Evolutionary conservation across 345 rosid species (phyloP), one percentile per base, ranked within the genome.

Genomic region (Eutrema heterophyllum): DNA sequence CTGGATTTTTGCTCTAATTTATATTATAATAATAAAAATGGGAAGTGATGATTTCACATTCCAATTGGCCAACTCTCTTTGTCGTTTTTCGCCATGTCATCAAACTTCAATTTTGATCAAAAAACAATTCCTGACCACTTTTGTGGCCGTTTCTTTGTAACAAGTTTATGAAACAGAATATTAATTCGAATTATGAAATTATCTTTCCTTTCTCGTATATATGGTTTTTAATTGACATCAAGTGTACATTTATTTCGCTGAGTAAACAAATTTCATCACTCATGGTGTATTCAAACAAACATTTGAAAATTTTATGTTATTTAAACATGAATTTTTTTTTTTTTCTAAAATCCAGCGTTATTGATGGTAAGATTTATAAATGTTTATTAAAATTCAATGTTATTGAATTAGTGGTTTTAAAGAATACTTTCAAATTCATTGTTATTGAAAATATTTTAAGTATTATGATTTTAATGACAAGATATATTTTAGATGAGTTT

Each of bases 1-100:
- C 88, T 86, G 90, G 87, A 75, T 36, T 43, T 59, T 62, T 64
- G 55, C 73, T n/a, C 2, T 29, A 18, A 6, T 6, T 9, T 7
- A n/a, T 5, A 13, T 8, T 5, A 2, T 44, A 8, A 18, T n/a
- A 55, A 54, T 46, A 18, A 72, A 78, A 14, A 33, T 57, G 63
- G 77, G 73, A 67, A 32, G 83, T 68, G 74, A 80, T 82, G 74
- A 83, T 83, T 53, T 79, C 88, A 75, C 82, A 80, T 78, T 84
- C 86, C 83, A 78, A 81, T 82, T 88, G 82, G 88, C 87, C 84
- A 75, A 90, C 87, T 26, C 14, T 59, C 44, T 64, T 83, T 86
- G 91, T 90, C 86, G 87, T 90, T 81, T 21, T 84, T 67, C 5
- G 58, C 84, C 92, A 86, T 39, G 68, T 86, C 92, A 85, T 74